Percentiles rank a stretch among this genome's conserved stretches.
Evolutionary conservation across 2,329 filamentous ascomycete genomes (phyloP).

Genomic region (Sporothrix inflata): DNA sequence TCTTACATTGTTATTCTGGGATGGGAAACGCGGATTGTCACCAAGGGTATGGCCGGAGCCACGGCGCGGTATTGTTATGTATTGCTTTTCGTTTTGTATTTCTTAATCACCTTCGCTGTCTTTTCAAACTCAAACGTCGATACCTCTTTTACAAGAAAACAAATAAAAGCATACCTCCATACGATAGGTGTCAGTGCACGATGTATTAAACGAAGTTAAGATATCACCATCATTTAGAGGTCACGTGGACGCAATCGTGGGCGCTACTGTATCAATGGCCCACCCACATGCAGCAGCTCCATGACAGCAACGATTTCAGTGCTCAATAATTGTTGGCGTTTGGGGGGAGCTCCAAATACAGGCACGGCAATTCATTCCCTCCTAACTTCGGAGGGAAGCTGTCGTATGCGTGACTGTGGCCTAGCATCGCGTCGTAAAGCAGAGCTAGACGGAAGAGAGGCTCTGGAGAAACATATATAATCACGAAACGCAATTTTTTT

Average conservation of each 20-base stretch:
- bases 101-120: not conserved
- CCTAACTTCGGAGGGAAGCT: not conserved
- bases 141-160: constrained; percentile 9
- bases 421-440: not conserved
- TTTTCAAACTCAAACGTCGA: not conserved
- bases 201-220: too few relatives aligned
- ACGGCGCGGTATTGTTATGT: not conserved
- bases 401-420: not conserved
- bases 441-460: not conserved
- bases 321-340: too few relatives aligned
- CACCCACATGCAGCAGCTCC: not conserved
- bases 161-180: not conserved
- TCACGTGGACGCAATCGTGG: not conserved
- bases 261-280: not conserved
- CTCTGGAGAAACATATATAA: too few relatives aligned
- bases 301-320: not conserved
- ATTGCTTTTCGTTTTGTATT: not conserved
- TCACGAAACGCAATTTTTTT: too few relatives aligned
- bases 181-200: too few relatives aligned
- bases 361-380: not conserved
- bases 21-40: not conserved
- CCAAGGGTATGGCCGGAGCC: constrained; percentile 12
- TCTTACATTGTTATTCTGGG: not conserved
- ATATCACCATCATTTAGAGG: not conserved
- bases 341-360: not conserved